These are phyloP conservation scores for Metschnikowia kunwiensis DNA, from an alignment of 805 yeast genomes.

Conservation along the genomic window DNA sequence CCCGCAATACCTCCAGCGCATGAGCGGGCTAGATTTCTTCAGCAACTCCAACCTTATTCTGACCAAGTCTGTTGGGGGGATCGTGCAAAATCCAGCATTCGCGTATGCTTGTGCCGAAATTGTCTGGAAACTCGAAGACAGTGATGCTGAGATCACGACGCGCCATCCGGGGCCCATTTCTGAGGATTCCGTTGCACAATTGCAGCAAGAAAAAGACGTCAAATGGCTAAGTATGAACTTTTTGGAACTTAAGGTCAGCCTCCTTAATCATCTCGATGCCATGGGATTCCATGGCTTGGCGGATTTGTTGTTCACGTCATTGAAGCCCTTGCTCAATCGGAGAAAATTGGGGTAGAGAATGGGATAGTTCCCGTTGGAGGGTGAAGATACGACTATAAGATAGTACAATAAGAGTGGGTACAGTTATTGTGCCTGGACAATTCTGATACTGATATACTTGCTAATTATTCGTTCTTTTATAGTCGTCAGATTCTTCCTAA, in stretches of 20 bases:
- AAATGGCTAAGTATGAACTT: conserved; percentile 40
- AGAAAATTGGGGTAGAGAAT: neutral
- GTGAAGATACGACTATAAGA: too few species aligned
- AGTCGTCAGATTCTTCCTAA: too few species aligned
- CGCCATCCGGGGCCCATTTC: conserved; percentile 55
- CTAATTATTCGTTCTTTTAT: too few species aligned
- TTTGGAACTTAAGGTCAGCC: conserved; percentile 44
- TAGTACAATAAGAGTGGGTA: too few species aligned
- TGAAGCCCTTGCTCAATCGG: conserved; percentile 42
- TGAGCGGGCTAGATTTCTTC: conserved; percentile 30
- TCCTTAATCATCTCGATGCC: conserved; percentile 41
- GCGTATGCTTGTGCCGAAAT: conserved; percentile 42
- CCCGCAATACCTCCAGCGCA: conserved; percentile 27
- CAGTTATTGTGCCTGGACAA: too few species aligned
- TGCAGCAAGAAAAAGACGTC: conserved; percentile 27
- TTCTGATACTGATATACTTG: too few species aligned
- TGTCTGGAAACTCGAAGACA: conserved; percentile 48
- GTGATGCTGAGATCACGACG: conserved; percentile 24
- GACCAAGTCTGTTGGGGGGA: conserved; percentile 33
- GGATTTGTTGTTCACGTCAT: conserved; percentile 49
- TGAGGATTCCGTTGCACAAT: conserved; percentile 35
- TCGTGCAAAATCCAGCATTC: conserved; percentile 54
- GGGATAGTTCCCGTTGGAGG: too few species aligned
- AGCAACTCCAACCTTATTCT: conserved; percentile 30
- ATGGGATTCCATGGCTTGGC: conserved; percentile 49